A percentile compares a stretch with the other conserved stretches of the same genome.
Evolutionary conservation across 352 stramenopile genomes (phyloP).

Genomic region (Globisporangium spiculum): DNA sequence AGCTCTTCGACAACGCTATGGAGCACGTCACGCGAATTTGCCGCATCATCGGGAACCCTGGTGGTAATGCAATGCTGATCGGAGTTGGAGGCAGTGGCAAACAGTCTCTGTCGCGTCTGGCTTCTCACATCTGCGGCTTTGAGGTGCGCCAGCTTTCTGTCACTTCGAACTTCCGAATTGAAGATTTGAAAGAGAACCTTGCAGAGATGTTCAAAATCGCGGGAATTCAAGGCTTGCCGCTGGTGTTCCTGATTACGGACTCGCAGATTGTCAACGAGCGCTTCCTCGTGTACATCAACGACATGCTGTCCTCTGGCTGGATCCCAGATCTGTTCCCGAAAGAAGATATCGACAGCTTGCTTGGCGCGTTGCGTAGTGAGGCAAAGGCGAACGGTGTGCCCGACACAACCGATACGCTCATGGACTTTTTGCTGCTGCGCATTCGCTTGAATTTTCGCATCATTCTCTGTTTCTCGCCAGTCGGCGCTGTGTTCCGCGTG

Average conservation of each 20-base stretch:
- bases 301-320: slow-evolving; percentile 95
- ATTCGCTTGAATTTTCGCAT: slow-evolving; percentile 95
- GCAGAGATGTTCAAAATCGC: slow-evolving; percentile 95
- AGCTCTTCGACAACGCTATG: slow-evolving; percentile 98
- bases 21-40: slow-evolving; percentile 96
- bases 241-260: slow-evolving; percentile 98
- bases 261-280: slow-evolving; percentile 98
- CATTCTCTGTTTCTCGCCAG: slow-evolving; percentile 96
- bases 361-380: slow-evolving; percentile 91
- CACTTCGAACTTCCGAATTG: slow-evolving; percentile 95
- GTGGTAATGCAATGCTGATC: slow-evolving; percentile 97
- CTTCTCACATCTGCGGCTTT: slow-evolving; percentile 96
- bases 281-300: slow-evolving; percentile 99
- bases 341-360: slow-evolving; percentile 94
- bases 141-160: slow-evolving; percentile 95
- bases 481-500: slow-evolving; percentile 95
- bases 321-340: slow-evolving; percentile 97
- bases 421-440: slow-evolving; percentile 97
- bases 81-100: slow-evolving; percentile 96
- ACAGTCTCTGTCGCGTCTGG: slow-evolving; percentile 94
- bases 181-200: slow-evolving; percentile 97
- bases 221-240: slow-evolving; percentile 91
- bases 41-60: slow-evolving; percentile 95
- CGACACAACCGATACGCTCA: slow-evolving; percentile 92
- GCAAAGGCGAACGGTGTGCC: slow-evolving; percentile 94